These are phyloP conservation scores for Lachnellula hyalina DNA, from an alignment of 2,329 filamentous ascomycete species.

Conservation along the genomic window DNA sequence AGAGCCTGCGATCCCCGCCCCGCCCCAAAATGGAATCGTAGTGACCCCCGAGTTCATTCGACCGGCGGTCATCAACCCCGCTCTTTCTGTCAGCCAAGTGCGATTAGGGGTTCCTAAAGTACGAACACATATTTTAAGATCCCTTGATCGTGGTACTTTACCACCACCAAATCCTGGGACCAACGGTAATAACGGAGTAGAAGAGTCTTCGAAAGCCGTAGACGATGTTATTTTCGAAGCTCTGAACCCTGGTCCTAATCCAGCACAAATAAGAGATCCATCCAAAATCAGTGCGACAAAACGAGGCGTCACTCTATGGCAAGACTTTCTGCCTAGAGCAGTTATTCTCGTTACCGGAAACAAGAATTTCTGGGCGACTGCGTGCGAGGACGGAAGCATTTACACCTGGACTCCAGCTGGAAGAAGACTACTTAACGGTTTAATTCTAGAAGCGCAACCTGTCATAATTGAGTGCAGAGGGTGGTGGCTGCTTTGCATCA, in stretches of 20 bases:
- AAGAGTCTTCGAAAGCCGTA: conserved; percentile 57
- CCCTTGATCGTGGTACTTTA: conserved; percentile 63
- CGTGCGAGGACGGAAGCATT: conserved; percentile 86
- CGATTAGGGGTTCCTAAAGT: conserved; percentile 85
- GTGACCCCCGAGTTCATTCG: conserved; percentile 78
- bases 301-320: conserved; percentile 78
- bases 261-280: conserved; percentile 66
- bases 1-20: conserved; percentile 64
- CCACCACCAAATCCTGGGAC: conserved; percentile 29
- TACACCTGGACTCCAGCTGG: conserved; percentile 92
- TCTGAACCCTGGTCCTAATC: conserved; percentile 65
- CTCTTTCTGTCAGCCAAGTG: conserved; percentile 74
- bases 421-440: conserved; percentile 74
- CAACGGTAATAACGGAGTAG: conserved; percentile 38
- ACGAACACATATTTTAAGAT: conserved; percentile 73
- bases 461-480: conserved; percentile 89
- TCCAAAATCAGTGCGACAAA: conserved; percentile 78
- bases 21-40: conserved; percentile 54
- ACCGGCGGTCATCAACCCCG: conserved; percentile 79
- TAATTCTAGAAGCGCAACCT: conserved; percentile 85
- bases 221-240: conserved; percentile 82
- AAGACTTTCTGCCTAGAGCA: conserved; percentile 83
- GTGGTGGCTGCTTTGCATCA: conserved; percentile 85
- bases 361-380: conserved; percentile 84
- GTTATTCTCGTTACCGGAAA: conserved; percentile 90